phyloP scores from a whole-genome alignment of 2,329 filamentous ascomycete genomes.

The Neopestalotiopsis clavispora region DNA sequence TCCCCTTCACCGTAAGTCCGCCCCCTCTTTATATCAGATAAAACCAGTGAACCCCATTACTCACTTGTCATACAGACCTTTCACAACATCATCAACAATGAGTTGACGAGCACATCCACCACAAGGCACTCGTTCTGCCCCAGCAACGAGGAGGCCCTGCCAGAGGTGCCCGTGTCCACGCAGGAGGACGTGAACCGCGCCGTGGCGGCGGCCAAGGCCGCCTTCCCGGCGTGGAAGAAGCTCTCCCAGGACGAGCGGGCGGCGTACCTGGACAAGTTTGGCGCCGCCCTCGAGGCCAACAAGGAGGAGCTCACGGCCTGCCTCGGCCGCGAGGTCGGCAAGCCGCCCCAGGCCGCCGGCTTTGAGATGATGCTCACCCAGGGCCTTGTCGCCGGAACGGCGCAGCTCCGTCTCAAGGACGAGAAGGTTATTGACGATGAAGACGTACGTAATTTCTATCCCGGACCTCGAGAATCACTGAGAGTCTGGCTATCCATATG shows the following conservation, averaged over 20 bases:
- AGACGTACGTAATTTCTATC: constrained; percentile 15
- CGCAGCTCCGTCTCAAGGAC: constrained; percentile 30
- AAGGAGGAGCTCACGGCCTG: constrained; percentile 20
- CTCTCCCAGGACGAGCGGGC: constrained; percentile 25
- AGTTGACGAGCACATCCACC: constrained; percentile 6
- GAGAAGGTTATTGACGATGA: constrained; percentile 18
- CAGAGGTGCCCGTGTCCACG: constrained; percentile 2
- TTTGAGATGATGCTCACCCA: constrained; percentile 20
- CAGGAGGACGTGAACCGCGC: constrained; percentile 8
- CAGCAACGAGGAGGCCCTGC: constrained; percentile 8
- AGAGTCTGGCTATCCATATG: too few relatives aligned
- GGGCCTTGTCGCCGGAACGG: constrained; percentile 36
- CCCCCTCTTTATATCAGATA: neutral
- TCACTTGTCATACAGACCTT: neutral
- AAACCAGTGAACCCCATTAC: neutral
- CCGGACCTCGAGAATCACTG: too few relatives aligned
- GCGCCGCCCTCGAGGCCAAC: constrained; percentile 22
- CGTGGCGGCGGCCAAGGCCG: constrained; percentile 4
- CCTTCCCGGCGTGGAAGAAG: constrained; percentile 14
- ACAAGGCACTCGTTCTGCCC: constrained; percentile 3
- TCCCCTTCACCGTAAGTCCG: neutral
- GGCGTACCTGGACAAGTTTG: constrained; percentile 26
- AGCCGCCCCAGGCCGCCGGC: constrained; percentile 20
- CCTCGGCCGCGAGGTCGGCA: constrained; percentile 22
- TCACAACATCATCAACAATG: constrained; percentile 15